phyloP scores from a whole-genome alignment of 148 eudicot genomes.

The Vaccinium macrocarpon region DNA sequence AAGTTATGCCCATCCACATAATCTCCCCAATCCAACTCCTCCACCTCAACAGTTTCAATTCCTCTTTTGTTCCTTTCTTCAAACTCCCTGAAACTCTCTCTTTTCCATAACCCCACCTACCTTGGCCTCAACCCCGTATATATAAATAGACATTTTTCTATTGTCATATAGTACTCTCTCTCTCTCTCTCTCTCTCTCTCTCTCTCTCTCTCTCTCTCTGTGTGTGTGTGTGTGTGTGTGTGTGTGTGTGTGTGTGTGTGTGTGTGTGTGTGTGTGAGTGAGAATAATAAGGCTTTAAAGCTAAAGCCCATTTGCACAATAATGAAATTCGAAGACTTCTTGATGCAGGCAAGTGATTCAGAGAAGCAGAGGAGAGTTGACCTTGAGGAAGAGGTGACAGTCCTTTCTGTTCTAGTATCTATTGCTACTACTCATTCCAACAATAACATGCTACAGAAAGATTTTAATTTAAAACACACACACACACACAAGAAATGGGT shows the following conservation, averaged over 20 bases:
- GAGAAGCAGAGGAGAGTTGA: conserved; percentile 41
- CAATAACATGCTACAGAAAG: not conserved
- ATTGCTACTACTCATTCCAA: not conserved
- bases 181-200: not conserved
- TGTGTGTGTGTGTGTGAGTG: too few species aligned
- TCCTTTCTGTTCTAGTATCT: not conserved
- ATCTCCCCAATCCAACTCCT: not conserved
- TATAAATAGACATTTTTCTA: not conserved
- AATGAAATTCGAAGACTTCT: conserved; percentile 85
- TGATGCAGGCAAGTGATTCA: conserved; percentile 55
- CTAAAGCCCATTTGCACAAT: conserved; percentile 10
- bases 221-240: too few species aligned
- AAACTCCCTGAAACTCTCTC: not conserved
- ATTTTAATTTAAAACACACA: too few species aligned
- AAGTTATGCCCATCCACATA: conserved; percentile 1
- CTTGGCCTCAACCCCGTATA: not conserved
- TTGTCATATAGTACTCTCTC: not conserved
- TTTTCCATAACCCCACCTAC: not conserved
- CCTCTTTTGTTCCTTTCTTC: not conserved
- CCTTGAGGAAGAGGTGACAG: conserved; percentile 68
- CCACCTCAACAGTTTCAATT: not conserved
- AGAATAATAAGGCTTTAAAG: conserved; percentile 1
- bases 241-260: too few species aligned
- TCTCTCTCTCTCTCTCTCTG: too few species aligned
- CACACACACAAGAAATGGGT: not conserved